phyloP scores from a whole-genome alignment of 2,329 filamentous ascomycete genomes.

The Fusarium subtropicale region DNA sequence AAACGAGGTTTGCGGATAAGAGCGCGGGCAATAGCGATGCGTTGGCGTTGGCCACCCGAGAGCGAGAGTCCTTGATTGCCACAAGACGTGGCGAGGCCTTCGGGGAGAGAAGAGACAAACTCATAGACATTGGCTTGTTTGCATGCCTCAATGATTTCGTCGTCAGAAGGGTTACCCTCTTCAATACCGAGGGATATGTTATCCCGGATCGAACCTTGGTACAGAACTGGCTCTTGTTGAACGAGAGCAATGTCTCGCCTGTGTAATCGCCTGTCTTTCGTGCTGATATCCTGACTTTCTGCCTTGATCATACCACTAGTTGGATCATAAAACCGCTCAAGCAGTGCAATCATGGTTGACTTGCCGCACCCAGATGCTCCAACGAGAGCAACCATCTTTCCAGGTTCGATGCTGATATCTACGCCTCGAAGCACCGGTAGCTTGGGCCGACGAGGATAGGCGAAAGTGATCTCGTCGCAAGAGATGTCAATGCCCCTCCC shows the following conservation, averaged over 20 bases:
- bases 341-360: conserved; percentile 67
- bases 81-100: conserved; percentile 72
- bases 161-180: conserved; percentile 48
- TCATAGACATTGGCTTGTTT: conserved; percentile 66
- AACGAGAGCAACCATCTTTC: conserved; percentile 66
- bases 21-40: conserved; percentile 77
- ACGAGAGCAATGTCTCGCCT: conserved; percentile 55
- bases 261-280: conserved; percentile 48
- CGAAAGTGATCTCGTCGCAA: conserved; percentile 66
- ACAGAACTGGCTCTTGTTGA: conserved; percentile 57
- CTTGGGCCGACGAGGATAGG: conserved; percentile 62
- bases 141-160: conserved; percentile 62
- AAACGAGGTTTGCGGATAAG: conserved; percentile 75
- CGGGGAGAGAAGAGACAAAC: conserved; percentile 66
- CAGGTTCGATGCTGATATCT: conserved; percentile 56
- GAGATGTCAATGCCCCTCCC: conserved; percentile 54
- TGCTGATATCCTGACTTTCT: conserved; percentile 49
- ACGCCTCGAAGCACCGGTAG: conserved; percentile 55
- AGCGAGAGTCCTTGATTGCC: conserved; percentile 76
- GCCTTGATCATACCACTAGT: conserved; percentile 47
- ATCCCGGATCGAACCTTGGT: conserved; percentile 65
- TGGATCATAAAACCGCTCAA: conserved; percentile 60
- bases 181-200: conserved; percentile 65
- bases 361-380: conserved; percentile 70
- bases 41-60: conserved; percentile 78